A percentile compares a stretch with the other conserved stretches of the same genome.
Conservation (phyloP, 2,329 filamentous ascomycete genomes). For the Paecilomyces dactylethromorphus region DNA sequence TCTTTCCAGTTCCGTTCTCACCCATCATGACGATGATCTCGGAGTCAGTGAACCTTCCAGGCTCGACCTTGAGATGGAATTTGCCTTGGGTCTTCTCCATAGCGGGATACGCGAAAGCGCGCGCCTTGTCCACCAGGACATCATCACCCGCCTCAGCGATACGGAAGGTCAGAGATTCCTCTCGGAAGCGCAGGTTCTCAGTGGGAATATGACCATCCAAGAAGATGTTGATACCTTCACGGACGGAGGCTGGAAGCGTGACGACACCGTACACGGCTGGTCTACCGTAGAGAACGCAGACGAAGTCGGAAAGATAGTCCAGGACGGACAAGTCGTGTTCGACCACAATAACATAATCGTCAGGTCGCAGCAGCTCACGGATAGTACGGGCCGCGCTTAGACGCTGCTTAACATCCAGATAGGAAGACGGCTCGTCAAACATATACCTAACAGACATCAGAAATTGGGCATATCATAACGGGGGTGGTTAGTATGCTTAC, state of each 20-base stretch:
- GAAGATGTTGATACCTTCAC: slow-evolving; percentile 99
- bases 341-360: slow-evolving; percentile 97
- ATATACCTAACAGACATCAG: slow-evolving; percentile 60
- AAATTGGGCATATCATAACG: neutral
- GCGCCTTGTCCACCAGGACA: slow-evolving; percentile 73
- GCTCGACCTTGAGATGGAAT: slow-evolving; percentile 77
- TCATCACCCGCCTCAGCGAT: slow-evolving; percentile 87
- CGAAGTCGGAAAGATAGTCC: slow-evolving; percentile 97
- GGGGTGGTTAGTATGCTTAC: slow-evolving; percentile 34
- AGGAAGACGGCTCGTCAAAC: slow-evolving; percentile 99
- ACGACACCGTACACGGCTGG: slow-evolving; percentile 97
- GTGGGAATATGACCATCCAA: slow-evolving; percentile 96
- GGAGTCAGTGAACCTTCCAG: slow-evolving; percentile 89
- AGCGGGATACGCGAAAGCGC: slow-evolving; percentile 76
- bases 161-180: slow-evolving; percentile 93
- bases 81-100: slow-evolving; percentile 91
- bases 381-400: slow-evolving; percentile 87
- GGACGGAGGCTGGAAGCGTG: slow-evolving; percentile 87
- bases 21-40: slow-evolving; percentile 99
- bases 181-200: slow-evolving; percentile 96
- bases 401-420: slow-evolving; percentile 99
- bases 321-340: slow-evolving; percentile 98
- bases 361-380: slow-evolving; percentile 75
- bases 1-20: slow-evolving; percentile 98
- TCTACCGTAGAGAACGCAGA: slow-evolving; percentile 93